A percentile compares a stretch with the other conserved stretches of the same genome.
phyloP scores from a whole-genome alignment of 2,329 filamentous ascomycete genomes.

The Botryotinia narcissicola region DNA sequence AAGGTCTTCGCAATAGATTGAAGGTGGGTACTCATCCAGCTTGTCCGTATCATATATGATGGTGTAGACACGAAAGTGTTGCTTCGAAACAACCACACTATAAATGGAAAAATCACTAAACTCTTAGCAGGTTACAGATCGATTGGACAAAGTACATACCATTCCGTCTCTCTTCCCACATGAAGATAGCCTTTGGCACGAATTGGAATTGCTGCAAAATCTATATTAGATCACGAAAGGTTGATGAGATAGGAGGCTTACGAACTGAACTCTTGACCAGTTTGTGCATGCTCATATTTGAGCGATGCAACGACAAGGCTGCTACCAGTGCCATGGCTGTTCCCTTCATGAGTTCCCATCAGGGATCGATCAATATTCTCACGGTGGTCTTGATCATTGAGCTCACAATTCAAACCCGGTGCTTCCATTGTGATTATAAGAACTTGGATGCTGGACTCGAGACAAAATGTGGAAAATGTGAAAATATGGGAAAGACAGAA shows the following conservation, averaged over 20 bases:
- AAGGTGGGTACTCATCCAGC: slow-evolving; percentile 33
- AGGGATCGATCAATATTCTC: not conserved
- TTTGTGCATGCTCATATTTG: slow-evolving; percentile 3
- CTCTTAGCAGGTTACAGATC: not conserved
- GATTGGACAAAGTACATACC: slow-evolving; percentile 28
- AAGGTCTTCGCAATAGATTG: slow-evolving; percentile 56
- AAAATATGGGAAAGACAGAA: not conserved
- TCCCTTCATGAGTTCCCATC: not conserved
- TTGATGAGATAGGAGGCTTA: not conserved
- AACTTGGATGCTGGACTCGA: not conserved
- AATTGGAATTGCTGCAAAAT: slow-evolving; percentile 14
- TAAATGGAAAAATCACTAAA: slow-evolving; percentile 43
- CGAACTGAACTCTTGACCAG: slow-evolving; percentile 11
- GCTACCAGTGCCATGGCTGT: not conserved
- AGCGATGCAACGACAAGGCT: slow-evolving; percentile 8
- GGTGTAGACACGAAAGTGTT: slow-evolving; percentile 56
- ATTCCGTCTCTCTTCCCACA: slow-evolving; percentile 37
- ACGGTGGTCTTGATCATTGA: not conserved
- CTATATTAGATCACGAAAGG: not conserved
- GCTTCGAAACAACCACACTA: slow-evolving; percentile 47
- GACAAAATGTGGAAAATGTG: not conserved
- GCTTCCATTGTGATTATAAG: not conserved
- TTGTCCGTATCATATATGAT: slow-evolving; percentile 47
- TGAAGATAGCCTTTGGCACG: not conserved
- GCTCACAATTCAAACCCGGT: not conserved